A percentile compares a stretch with the other conserved stretches of the same genome.
Evolutionary conservation across 176 grass and related monocot genomes (phyloP).

Genomic region (bread wheat (Triticum aestivum)): IWGSC_CS_RefSeq_v2.1 NC_057798.1:445533539-445534038

Average conservation of each 20-base stretch:
- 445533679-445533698: constrained; percentile 51
- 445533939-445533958: constrained; percentile 70
- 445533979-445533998: neutral
- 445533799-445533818: constrained; percentile 60
- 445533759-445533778: neutral
- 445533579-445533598: constrained; percentile 52
- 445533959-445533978: constrained; percentile 71
- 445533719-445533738: neutral
- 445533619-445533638: constrained; percentile 67
- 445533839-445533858: constrained; percentile 75
- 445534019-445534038: neutral
- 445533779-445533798: constrained; percentile 33
- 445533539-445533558: constrained; percentile 80
- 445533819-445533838: constrained; percentile 65
- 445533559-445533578: constrained; percentile 61
- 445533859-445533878: constrained; percentile 73
- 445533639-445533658: constrained; percentile 63
- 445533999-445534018: neutral
- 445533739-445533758: neutral
- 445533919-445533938: constrained; percentile 50
- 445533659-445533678: constrained; percentile 58
- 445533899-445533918: constrained; percentile 86
- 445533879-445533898: constrained; percentile 67
- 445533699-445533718: neutral
- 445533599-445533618: constrained; percentile 80